Conservation (phyloP, 306 rosid species). For the Lathyrus sativus region DNA sequence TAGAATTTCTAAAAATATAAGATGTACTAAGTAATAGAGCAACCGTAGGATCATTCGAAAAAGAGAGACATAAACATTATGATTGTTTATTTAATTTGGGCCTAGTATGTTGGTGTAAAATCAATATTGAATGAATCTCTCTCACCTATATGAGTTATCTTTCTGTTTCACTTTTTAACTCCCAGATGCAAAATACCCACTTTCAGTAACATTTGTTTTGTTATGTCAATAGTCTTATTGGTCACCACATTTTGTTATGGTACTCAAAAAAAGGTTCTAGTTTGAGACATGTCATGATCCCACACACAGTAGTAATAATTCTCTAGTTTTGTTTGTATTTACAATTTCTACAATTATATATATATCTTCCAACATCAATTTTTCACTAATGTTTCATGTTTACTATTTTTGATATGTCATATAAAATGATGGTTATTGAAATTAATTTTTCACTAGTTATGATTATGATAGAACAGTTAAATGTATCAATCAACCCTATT, state of each 20-base stretch:
- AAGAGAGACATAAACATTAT: slow-evolving; percentile 38
- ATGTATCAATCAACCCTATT: slow-evolving; percentile 46
- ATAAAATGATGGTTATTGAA: slow-evolving; percentile 34
- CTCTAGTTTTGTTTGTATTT: slow-evolving; percentile 47
- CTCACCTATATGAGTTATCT: slow-evolving; percentile 36
- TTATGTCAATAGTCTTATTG: slow-evolving; percentile 38
- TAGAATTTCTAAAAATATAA: too few species aligned
- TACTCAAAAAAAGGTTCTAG: slow-evolving; percentile 31
- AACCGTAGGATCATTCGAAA: neutral
- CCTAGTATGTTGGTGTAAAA: slow-evolving; percentile 29
- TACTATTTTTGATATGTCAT: slow-evolving; percentile 37
- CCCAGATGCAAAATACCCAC: slow-evolving; percentile 37
- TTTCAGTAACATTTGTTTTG: slow-evolving; percentile 53
- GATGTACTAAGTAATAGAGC: too few species aligned
- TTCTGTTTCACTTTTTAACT: slow-evolving; percentile 41
- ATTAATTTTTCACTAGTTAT: slow-evolving; percentile 26
- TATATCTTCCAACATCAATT: neutral
- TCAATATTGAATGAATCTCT: slow-evolving; percentile 41
- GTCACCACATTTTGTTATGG: slow-evolving; percentile 35
- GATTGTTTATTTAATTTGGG: slow-evolving; percentile 36
- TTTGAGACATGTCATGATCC: slow-evolving; percentile 35
- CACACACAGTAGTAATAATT: slow-evolving; percentile 38
- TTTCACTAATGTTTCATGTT: slow-evolving; percentile 5
- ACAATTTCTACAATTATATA: slow-evolving; percentile 24
- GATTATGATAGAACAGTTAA: slow-evolving; percentile 51